Conservation (phyloP, 352 stramenopile species). For the Blastocystis sp. region DNA sequence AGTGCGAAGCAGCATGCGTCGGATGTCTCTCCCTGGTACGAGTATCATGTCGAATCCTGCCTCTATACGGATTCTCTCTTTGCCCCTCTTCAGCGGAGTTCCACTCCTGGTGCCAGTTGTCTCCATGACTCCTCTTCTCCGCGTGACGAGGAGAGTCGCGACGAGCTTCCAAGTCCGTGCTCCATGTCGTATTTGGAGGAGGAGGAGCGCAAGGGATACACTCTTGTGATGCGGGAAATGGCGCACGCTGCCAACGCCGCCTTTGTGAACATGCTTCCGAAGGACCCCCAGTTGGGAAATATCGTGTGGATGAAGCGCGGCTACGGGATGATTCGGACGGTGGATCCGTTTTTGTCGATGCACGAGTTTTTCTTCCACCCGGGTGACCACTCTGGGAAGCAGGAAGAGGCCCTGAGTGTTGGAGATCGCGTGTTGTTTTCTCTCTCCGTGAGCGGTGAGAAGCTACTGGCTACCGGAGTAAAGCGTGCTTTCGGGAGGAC, state of each 20-base stretch:
- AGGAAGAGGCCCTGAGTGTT: neutral
- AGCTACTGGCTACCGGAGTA: neutral
- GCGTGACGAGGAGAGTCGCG: neutral
- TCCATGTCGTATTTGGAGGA: neutral
- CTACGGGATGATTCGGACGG: slow-evolving; percentile 1
- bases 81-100: neutral
- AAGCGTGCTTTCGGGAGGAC: neutral
- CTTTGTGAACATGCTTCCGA: neutral
- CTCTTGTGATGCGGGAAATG: neutral
- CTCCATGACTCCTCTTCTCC: neutral
- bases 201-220: neutral
- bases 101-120: slow-evolving; percentile 1
- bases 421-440: slow-evolving; percentile 1
- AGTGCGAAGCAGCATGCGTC: neutral
- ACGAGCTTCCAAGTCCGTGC: neutral
- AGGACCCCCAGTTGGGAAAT: neutral
- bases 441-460: neutral
- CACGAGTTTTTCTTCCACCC: slow-evolving; percentile 16
- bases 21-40: neutral
- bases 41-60: neutral
- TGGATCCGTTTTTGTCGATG: neutral
- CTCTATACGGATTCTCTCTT: neutral
- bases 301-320: neutral
- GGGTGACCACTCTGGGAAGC: neutral
- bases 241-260: neutral